Conservation (phyloP, 2,329 filamentous ascomycete genomes). For the Fonsecaea monophora region DNA sequence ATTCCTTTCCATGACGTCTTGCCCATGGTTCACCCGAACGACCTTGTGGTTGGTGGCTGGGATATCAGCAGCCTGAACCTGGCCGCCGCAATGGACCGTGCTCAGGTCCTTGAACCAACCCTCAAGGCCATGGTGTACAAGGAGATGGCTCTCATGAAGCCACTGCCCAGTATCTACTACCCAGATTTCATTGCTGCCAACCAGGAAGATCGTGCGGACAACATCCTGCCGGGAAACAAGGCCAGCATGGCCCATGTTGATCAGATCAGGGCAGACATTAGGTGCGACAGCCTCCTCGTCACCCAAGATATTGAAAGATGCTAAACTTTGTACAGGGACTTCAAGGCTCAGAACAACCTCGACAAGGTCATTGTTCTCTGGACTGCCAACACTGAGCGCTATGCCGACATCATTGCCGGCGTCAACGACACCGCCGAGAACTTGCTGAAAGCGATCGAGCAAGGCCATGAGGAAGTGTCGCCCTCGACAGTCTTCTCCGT, state of each 20-base stretch:
- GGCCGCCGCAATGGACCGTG: slow-evolving; percentile 91
- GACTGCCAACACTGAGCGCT: slow-evolving; percentile 99
- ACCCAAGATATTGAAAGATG: slow-evolving; percentile 8
- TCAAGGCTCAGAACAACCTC: slow-evolving; percentile 82
- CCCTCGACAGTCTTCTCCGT: slow-evolving; percentile 97
- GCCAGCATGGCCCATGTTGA: slow-evolving; percentile 88
- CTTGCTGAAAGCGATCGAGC: slow-evolving; percentile 83
- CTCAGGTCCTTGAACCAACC: slow-evolving; percentile 91
- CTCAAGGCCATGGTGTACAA: slow-evolving; percentile 89
- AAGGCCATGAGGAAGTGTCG: slow-evolving; percentile 86
- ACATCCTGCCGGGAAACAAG: slow-evolving; percentile 81
- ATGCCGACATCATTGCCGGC: slow-evolving; percentile 82
- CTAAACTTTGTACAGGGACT: slow-evolving; percentile 64
- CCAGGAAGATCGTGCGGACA: slow-evolving; percentile 95
- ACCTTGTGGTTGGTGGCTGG: slow-evolving; percentile 94
- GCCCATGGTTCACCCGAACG: slow-evolving; percentile 96
- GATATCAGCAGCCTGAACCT: slow-evolving; percentile 93
- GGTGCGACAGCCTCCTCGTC: slow-evolving; percentile 55
- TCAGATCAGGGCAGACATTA: slow-evolving; percentile 90
- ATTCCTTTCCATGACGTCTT: slow-evolving; percentile 93
- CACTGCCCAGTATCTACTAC: slow-evolving; percentile 95
- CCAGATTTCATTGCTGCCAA: slow-evolving; percentile 99
- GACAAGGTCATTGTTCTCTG: slow-evolving; percentile 98
- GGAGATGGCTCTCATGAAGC: slow-evolving; percentile 88
- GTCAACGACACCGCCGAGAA: slow-evolving; percentile 98